phyloP scores from a whole-genome alignment of 108 stramenopile species.

The Parmales sp. region DNA sequence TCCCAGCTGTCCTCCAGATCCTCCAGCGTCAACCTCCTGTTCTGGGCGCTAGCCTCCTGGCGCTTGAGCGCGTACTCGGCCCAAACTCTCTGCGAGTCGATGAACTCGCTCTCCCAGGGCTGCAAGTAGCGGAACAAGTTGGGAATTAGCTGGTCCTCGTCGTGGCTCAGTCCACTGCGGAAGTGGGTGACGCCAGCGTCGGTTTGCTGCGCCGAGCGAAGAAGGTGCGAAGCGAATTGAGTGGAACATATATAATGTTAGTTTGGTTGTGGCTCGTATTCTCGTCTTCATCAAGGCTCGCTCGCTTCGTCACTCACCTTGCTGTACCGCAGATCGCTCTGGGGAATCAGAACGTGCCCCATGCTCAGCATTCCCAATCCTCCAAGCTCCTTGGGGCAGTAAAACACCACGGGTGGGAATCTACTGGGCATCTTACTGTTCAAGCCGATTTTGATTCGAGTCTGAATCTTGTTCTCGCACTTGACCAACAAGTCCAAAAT shows the following conservation, averaged over 20 bases:
- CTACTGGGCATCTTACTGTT: conserved; percentile 98
- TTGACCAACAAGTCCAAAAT: conserved; percentile 91
- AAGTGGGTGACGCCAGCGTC: conserved; percentile 97
- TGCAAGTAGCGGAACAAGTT: conserved; percentile 96
- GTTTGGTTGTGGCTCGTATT: no score
- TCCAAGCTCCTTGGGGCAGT: conserved; percentile 95
- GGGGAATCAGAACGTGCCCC: conserved; percentile 98
- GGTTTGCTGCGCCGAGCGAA: no score
- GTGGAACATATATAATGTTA: no score
- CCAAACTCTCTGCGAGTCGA: conserved; percentile 98
- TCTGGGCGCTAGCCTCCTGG: conserved; percentile 98
- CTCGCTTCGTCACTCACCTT: no score
- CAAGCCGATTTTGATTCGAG: conserved; percentile 96
- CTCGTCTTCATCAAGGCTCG: no score
- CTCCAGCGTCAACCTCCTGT: conserved; percentile 93
- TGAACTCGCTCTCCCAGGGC: conserved; percentile 98
- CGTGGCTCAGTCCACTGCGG: conserved; percentile 93
- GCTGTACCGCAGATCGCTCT: conserved; percentile 94
- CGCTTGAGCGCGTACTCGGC: conserved; percentile 98
- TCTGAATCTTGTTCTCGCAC: conserved; percentile 99
- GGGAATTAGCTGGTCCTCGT: conserved; percentile 97
- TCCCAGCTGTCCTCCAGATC: conserved; percentile 99
- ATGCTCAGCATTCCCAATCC: conserved; percentile 98
- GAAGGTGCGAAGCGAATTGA: no score
- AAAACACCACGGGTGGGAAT: conserved; percentile 82